Evolutionary conservation across 805 yeast genomes (phyloP).

Genomic region (Monosporozyma aerobia): DNA sequence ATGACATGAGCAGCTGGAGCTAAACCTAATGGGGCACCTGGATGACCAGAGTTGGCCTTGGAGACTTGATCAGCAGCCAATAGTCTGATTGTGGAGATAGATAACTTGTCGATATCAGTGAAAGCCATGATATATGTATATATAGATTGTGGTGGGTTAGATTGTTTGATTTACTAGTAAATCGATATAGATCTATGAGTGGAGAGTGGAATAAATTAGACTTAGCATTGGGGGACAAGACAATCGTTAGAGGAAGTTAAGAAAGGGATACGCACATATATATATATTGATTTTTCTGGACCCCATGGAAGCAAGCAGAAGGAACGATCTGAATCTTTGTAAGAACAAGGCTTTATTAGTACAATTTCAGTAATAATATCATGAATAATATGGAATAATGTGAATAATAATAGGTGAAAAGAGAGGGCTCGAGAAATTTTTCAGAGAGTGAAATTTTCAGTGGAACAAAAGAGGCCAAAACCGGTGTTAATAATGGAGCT

Average conservation of each 20-base stretch:
- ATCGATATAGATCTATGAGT: background rate
- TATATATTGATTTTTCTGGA: background rate
- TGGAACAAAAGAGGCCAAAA: no score
- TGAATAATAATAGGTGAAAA: no score
- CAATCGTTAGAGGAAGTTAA: background rate
- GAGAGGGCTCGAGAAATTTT: no score
- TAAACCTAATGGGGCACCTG: slow-evolving; percentile 98
- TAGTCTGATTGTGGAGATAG: slow-evolving; percentile 81
- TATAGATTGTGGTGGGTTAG: background rate
- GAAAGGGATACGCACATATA: background rate
- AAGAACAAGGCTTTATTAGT: no score
- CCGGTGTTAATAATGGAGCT: no score
- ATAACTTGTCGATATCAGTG: slow-evolving; percentile 58
- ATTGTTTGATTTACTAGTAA: background rate
- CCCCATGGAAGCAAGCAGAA: no score
- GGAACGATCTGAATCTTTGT: no score
- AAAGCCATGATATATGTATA: slow-evolving; percentile 20
- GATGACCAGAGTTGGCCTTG: slow-evolving; percentile 93
- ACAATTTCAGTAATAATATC: no score
- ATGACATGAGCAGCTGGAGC: slow-evolving; percentile 92
- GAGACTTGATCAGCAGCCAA: slow-evolving; percentile 82
- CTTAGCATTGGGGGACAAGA: no score
- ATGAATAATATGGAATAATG: no score
- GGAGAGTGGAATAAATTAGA: background rate
- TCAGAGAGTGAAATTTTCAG: no score